Conservation (phyloP, 495 filamentous ascomycete genomes). For the Penicillium ochrochloron region DNA sequence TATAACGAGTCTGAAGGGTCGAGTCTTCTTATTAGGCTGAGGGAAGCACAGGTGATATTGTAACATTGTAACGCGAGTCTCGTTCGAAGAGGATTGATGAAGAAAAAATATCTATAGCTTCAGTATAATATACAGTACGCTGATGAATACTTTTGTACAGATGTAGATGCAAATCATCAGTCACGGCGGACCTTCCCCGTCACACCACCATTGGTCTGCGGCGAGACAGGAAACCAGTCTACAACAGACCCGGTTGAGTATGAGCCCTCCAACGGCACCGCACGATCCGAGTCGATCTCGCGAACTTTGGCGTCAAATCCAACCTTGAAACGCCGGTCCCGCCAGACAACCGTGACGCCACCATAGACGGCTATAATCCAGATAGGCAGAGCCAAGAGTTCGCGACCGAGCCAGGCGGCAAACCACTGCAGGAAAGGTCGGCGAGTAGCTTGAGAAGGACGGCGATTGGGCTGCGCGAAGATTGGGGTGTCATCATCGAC, state of each 20-base stretch:
- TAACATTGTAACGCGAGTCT: not conserved
- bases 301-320: slow-evolving; percentile 79
- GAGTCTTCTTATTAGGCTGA: not conserved
- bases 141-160: slow-evolving; percentile 4
- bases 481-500: slow-evolving; percentile 71
- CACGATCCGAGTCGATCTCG: slow-evolving; percentile 41
- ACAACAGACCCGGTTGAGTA: slow-evolving; percentile 23
- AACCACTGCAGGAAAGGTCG: slow-evolving; percentile 73
- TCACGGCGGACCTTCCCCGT: slow-evolving; percentile 34
- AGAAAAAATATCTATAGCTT: slow-evolving; percentile 1
- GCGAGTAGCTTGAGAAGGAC: slow-evolving; percentile 36
- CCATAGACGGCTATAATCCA: slow-evolving; percentile 86
- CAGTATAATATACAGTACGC: slow-evolving; percentile 17
- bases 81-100: slow-evolving; percentile 1
- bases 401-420: slow-evolving; percentile 82
- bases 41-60: not conserved
- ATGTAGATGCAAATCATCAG: slow-evolving; percentile 21
- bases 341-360: slow-evolving; percentile 83
- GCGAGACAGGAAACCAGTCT: slow-evolving; percentile 22
- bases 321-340: slow-evolving; percentile 81
- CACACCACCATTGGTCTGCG: slow-evolving; percentile 12
- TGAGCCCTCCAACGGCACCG: slow-evolving; percentile 21
- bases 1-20: not conserved
- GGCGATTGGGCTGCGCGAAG: slow-evolving; percentile 61
- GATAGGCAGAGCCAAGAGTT: slow-evolving; percentile 80